Evolutionary conservation across 179 eudicot genomes (phyloP).

Genomic region (Camellia oleifera): DNA sequence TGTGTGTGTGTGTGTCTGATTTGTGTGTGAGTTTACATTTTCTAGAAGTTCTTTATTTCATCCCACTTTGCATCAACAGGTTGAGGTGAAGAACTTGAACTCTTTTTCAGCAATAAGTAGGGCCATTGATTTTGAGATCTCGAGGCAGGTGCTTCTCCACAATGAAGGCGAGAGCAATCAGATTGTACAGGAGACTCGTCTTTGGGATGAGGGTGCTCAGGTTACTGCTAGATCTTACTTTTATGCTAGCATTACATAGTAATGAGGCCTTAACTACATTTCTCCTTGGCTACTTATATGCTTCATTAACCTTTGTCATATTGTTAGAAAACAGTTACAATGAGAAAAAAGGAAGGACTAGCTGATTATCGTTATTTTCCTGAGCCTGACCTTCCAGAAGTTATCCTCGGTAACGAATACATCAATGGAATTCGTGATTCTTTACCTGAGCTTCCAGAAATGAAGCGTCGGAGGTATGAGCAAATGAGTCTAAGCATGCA

Average conservation of each 20-base stretch:
- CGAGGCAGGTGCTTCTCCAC: constrained; percentile 72
- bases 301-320: no score
- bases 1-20: not conserved
- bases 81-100: constrained; percentile 88
- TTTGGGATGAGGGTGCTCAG: constrained; percentile 95
- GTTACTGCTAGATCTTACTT: constrained; percentile 35
- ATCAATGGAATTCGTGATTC: no score
- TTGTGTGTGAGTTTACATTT: not conserved
- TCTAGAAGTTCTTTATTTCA: constrained; percentile 15
- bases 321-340: no score
- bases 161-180: constrained; percentile 63
- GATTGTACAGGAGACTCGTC: constrained; percentile 97
- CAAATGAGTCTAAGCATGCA: no score
- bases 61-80: constrained; percentile 32
- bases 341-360: no score
- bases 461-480: no score
- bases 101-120: constrained; percentile 80
- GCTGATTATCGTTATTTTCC: no score
- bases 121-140: constrained; percentile 91
- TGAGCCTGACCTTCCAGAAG: no score
- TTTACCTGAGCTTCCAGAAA: no score
- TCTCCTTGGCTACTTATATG: constrained; percentile 10
- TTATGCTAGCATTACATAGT: not conserved
- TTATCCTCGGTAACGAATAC: no score
- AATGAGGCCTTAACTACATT: not conserved